These are phyloP conservation scores for Aspergillus funiculosus DNA, from an alignment of 495 filamentous ascomycete genomes.

Conservation along the genomic window DNA sequence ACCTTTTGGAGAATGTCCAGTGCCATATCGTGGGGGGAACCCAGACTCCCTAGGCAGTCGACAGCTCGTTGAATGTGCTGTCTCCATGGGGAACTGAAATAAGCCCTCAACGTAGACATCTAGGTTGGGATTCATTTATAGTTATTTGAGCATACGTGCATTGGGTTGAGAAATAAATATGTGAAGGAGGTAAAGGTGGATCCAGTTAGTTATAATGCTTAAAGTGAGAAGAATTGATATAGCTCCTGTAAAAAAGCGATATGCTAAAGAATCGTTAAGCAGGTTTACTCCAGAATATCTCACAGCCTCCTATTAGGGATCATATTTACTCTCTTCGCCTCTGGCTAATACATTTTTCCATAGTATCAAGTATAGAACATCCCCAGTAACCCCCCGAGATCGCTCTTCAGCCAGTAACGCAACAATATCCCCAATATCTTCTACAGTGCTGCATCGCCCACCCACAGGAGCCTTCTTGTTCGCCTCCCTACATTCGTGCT, in stretches of 20 bases:
- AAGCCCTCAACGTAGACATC: constrained; percentile 18
- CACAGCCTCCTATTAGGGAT: neutral
- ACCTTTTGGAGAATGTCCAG: constrained; percentile 19
- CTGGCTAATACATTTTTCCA: too few relatives aligned
- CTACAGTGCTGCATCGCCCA: constrained; percentile 24
- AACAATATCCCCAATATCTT: constrained; percentile 46
- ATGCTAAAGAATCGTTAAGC: too few relatives aligned
- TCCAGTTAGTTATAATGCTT: too few relatives aligned
- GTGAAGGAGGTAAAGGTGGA: too few relatives aligned
- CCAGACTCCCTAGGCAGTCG: constrained; percentile 18
- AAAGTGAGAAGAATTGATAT: too few relatives aligned
- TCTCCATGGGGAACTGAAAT: constrained; percentile 15
- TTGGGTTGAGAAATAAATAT: too few relatives aligned
- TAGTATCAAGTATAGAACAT: constrained; percentile 32
- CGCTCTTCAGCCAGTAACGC: constrained; percentile 43
- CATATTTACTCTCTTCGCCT: too few relatives aligned
- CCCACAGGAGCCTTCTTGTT: constrained; percentile 26
- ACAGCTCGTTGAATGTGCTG: constrained; percentile 17
- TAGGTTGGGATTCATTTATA: too few relatives aligned
- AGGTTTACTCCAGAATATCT: too few relatives aligned
- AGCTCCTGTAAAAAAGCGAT: too few relatives aligned
- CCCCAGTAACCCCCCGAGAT: constrained; percentile 47
- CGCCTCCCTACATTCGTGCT: constrained; percentile 20
- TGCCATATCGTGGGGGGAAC: constrained; percentile 22
- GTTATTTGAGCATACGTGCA: constrained; percentile 10